Evolutionary conservation across 2,329 filamentous ascomycete species (phyloP).

Genomic region (Aspergillus sp.): DNA sequence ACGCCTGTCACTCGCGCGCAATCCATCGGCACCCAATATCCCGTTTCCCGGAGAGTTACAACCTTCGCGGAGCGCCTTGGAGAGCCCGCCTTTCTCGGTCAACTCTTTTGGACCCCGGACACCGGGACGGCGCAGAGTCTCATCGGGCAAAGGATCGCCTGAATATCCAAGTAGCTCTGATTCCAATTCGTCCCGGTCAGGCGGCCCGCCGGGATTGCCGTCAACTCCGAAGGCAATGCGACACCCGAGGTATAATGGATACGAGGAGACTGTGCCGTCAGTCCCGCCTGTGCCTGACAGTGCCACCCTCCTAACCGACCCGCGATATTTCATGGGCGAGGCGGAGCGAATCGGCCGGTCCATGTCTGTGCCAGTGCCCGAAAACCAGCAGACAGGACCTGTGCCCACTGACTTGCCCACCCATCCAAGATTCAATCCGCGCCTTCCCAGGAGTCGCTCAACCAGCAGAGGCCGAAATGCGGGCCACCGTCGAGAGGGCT

Average conservation of each 20-base stretch:
- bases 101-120: slow-evolving; percentile 33
- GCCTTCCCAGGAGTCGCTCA: slow-evolving; percentile 41
- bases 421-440: slow-evolving; percentile 42
- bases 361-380: slow-evolving; percentile 40
- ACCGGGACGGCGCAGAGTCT: slow-evolving; percentile 29
- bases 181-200: slow-evolving; percentile 44
- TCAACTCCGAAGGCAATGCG: slow-evolving; percentile 91
- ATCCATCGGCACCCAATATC: slow-evolving; percentile 77
- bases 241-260: slow-evolving; percentile 62
- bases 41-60: slow-evolving; percentile 65
- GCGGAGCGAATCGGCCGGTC: slow-evolving; percentile 37
- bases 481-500: slow-evolving; percentile 32
- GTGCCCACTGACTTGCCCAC: slow-evolving; percentile 36
- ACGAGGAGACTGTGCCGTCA: slow-evolving; percentile 52
- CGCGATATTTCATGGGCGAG: slow-evolving; percentile 37
- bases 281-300: slow-evolving; percentile 58
- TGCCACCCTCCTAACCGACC: slow-evolving; percentile 35
- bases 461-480: slow-evolving; percentile 37
- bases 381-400: slow-evolving; percentile 22
- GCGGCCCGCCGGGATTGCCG: slow-evolving; percentile 70
- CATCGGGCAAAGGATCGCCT: slow-evolving; percentile 40
- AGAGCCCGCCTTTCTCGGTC: slow-evolving; percentile 43
- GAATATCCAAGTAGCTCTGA: slow-evolving; percentile 40
- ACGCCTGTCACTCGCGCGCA: slow-evolving; percentile 75
- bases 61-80: slow-evolving; percentile 42